phyloP scores from a whole-genome alignment of 192 early-diverging fungal genomes.

The Rhizophagus sp. region DNA sequence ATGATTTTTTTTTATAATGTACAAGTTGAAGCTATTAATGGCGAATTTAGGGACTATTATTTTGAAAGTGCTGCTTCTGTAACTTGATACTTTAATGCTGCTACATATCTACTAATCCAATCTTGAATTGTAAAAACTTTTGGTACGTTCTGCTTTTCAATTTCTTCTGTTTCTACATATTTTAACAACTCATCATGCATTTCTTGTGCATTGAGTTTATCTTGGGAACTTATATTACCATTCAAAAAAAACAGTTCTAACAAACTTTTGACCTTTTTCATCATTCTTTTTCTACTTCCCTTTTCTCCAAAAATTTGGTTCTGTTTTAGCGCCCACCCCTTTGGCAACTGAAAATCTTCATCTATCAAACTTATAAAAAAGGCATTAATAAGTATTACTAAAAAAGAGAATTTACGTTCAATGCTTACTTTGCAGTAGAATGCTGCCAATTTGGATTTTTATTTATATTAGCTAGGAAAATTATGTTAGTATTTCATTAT shows the following conservation, averaged over 20 bases:
- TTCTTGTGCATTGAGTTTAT: neutral
- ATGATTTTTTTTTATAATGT: too few species aligned
- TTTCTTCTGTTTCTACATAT: neutral
- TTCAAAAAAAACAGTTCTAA: neutral
- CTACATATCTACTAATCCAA: neutral
- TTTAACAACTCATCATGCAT: conserved; percentile 3
- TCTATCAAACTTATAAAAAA: neutral
- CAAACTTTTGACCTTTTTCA: neutral
- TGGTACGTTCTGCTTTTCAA: neutral
- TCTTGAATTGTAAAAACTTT: neutral
- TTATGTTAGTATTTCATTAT: too few species aligned
- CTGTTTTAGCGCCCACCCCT: neutral
- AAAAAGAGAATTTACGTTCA: neutral
- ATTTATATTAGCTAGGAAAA: too few species aligned
- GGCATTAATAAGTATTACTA: neutral
- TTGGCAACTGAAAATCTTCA: neutral
- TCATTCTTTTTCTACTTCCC: neutral
- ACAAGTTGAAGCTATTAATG: too few species aligned
- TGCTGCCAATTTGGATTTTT: neutral
- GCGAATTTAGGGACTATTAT: too few species aligned
- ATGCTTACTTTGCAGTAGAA: neutral
- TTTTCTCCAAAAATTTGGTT: neutral
- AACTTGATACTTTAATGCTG: neutral
- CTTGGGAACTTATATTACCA: neutral
- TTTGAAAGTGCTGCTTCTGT: neutral